Evolutionary conservation across 768 basidiomycete species (phyloP).

Genomic region (Suillus bovinus): DNA sequence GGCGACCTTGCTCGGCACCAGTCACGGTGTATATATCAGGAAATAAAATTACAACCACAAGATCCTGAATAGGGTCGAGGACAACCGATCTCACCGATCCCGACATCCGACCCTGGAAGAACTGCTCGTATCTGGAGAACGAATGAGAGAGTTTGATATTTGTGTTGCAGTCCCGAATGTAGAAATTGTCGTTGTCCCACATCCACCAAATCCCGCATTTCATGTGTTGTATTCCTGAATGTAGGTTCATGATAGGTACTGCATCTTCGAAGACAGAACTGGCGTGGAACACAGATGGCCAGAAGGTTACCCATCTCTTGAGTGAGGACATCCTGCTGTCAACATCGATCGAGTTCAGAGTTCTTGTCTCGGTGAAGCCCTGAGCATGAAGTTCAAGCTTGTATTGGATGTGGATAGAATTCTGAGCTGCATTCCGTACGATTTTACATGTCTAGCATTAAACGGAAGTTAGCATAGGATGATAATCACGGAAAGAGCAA

Average conservation of each 20-base stretch:
- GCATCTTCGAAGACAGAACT: neutral
- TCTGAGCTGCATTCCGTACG: neutral
- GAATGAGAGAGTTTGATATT: neutral
- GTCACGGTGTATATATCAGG: neutral
- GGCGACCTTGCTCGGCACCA: neutral
- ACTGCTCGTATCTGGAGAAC: neutral
- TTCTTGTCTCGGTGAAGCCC: neutral
- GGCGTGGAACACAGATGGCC: neutral
- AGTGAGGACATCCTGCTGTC: neutral
- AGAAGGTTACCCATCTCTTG: neutral
- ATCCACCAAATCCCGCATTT: conserved; percentile 5
- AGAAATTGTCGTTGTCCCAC: neutral
- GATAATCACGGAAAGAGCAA: neutral
- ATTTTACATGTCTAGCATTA: neutral
- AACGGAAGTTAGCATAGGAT: neutral
- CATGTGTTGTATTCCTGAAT: neutral
- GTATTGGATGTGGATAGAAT: neutral
- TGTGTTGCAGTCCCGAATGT: conserved; percentile 2
- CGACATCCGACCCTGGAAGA: neutral
- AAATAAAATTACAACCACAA: neutral
- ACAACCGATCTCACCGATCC: no score
- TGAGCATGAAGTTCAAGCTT: neutral
- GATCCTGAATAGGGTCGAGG: neutral
- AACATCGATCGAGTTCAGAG: neutral
- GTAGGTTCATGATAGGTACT: neutral